Conservation (phyloP, 2,329 filamentous ascomycete species). For the Nannizziopsis barbatae region DNA sequence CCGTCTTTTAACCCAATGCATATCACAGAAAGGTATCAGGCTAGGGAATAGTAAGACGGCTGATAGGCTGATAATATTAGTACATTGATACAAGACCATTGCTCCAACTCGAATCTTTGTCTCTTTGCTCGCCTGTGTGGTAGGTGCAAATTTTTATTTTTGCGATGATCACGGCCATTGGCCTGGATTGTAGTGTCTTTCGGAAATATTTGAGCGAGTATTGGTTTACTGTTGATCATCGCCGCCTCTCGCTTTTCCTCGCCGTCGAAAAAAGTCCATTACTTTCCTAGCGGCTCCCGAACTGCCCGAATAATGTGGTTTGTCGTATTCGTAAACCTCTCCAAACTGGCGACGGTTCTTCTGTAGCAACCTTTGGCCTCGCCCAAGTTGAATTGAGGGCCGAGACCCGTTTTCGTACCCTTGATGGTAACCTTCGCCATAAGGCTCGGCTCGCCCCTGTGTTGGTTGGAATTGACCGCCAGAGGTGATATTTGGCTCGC, state of each 20-base stretch:
- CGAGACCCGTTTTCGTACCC: conserved; percentile 31
- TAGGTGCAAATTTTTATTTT: no score
- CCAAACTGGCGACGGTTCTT: conserved; percentile 79
- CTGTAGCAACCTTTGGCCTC: conserved; percentile 46
- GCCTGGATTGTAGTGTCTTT: no score
- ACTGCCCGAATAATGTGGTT: conserved; percentile 62
- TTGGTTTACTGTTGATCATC: conserved; percentile 27
- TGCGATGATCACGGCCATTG: neutral
- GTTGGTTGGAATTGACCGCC: conserved; percentile 11
- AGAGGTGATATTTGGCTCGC: conserved; percentile 25
- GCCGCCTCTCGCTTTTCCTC: conserved; percentile 60
- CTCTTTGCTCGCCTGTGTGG: no score
- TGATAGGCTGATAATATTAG: neutral
- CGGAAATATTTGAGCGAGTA: neutral
- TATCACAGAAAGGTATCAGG: neutral
- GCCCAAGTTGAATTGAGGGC: conserved; percentile 34
- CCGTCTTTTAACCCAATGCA: conserved; percentile 10
- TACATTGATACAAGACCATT: neutral
- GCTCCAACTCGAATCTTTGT: neutral
- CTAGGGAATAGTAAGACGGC: neutral
- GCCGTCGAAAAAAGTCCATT: conserved; percentile 94
- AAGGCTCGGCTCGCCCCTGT: conserved; percentile 25
- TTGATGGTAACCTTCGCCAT: conserved; percentile 41
- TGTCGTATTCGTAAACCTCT: conserved; percentile 56
- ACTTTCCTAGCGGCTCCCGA: conserved; percentile 81